phyloP scores from a whole-genome alignment of 2,329 filamentous ascomycete genomes.

The Colletotrichum filicis region DNA sequence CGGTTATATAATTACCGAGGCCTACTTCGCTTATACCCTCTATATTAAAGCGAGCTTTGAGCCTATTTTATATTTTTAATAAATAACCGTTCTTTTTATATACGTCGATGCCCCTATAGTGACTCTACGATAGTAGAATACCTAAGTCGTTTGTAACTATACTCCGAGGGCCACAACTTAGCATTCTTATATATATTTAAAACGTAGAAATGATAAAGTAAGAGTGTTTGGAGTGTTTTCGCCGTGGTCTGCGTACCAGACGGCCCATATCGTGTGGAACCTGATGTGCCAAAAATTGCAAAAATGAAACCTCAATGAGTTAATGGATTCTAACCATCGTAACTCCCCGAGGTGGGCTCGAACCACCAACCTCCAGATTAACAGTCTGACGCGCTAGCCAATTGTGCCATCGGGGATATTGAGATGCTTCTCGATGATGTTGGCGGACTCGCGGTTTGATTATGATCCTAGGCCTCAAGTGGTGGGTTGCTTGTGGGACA shows the following conservation, averaged over 20 bases:
- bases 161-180: background rate
- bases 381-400: constrained; percentile 36
- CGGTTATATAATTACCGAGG: no score
- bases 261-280: no score
- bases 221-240: no score
- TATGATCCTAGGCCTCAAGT: background rate
- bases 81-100: no score
- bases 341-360: constrained; percentile 21
- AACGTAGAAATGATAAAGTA: background rate
- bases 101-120: no score
- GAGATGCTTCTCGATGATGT: background rate
- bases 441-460: background rate
- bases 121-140: no score
- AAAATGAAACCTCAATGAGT: background rate
- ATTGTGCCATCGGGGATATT: constrained; percentile 34
- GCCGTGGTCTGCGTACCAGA: no score
- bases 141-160: background rate
- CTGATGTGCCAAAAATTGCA: background rate
- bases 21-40: no score
- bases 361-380: constrained; percentile 36
- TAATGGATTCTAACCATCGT: background rate
- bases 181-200: background rate
- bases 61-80: no score
- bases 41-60: no score
- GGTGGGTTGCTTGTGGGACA: constrained; percentile 5